Evolutionary conservation across 1,284 basidiomycete species (phyloP), one percentile per base, ranked within the genome.

Genomic region (Vanrija humicola): DNA sequence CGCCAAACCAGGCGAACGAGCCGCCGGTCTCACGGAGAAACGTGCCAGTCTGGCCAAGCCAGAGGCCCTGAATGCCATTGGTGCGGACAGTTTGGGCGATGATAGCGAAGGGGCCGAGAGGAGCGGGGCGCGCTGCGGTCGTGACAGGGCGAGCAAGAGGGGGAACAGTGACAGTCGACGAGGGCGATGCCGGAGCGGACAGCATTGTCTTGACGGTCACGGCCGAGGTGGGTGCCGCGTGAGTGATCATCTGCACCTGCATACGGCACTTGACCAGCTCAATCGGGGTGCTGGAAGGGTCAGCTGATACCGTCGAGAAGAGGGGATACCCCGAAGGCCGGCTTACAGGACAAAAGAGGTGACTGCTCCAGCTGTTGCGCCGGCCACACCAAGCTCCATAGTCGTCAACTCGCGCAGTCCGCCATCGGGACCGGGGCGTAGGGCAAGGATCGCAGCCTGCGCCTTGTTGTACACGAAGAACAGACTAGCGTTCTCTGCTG

Each of bases 231-330:
- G 43, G 28, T 2, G n/a, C 29, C 1, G 43, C 4, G 6, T 38
- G 12, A 43, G 81, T 78, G 40, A 90, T 81, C 83, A 91, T 89
- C 75, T 94, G 90, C 4, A 94, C 90, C 79, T 95, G 95, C 90
- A 94, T 93, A 69, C 90, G 88, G 76, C 90, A 94, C 79, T 95
- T 95, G 65, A 95, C 84, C 54, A 92, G 85, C 74, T 95, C 91
- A 61, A 94, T 87, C 1, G 90, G 92, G 1, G 90, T 94, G 49
- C 87, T 89, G 64, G 0, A 42, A 14, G 14, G n/a, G 48, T 58
- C 28, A 64, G 56, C 12, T 3, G n/a, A 39, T 21, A 18, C 46
- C n/a, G 21, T 10, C 4, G 28, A 21, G 9, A 23, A 16, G 10
- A 12, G 21, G 16, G 7, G 28, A 7, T 10, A 6, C 18, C 28